Conservation (phyloP, 2,329 filamentous ascomycete species). For the Alternaria sp. region DNA sequence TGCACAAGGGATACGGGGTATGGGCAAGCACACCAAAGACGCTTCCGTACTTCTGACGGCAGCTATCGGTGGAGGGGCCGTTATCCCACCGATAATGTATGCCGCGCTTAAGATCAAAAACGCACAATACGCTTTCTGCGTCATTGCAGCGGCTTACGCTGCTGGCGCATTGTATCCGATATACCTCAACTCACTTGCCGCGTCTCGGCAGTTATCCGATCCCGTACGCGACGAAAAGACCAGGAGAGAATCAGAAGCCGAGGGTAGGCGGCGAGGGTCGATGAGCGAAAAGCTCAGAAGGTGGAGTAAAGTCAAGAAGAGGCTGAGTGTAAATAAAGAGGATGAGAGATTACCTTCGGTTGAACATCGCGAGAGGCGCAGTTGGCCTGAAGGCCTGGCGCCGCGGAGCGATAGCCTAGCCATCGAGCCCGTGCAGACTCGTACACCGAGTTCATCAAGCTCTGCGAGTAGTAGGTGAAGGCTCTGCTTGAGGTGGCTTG, state of each 20-base stretch:
- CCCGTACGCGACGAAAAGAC: conserved; percentile 49
- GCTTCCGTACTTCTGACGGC: conserved; percentile 61
- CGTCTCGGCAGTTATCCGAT: conserved; percentile 59
- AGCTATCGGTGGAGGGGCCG: conserved; percentile 61
- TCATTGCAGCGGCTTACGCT: conserved; percentile 60
- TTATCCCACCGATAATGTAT: conserved; percentile 63
- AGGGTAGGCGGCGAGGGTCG: conserved; percentile 29
- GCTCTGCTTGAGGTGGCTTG: background rate
- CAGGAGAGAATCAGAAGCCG: conserved; percentile 29
- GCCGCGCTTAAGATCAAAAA: conserved; percentile 50
- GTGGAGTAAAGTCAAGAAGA: conserved; percentile 32
- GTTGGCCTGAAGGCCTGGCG: conserved; percentile 38
- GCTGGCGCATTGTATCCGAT: conserved; percentile 61
- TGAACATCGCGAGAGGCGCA: conserved; percentile 40
- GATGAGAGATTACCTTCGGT: conserved; percentile 31
- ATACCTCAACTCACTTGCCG: conserved; percentile 58
- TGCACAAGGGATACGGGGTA: conserved; percentile 63
- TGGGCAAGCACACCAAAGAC: conserved; percentile 64
- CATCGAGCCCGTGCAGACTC: conserved; percentile 17
- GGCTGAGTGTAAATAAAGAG: conserved; percentile 27
- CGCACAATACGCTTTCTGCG: conserved; percentile 58
- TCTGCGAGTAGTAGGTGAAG: conserved; percentile 4
- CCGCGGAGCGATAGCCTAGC: conserved; percentile 18
- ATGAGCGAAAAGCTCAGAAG: conserved; percentile 23
- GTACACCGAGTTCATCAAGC: conserved; percentile 13